Evolutionary conservation across 345 rosid species (phyloP).

Genomic region (Populus pruinosa): DNA sequence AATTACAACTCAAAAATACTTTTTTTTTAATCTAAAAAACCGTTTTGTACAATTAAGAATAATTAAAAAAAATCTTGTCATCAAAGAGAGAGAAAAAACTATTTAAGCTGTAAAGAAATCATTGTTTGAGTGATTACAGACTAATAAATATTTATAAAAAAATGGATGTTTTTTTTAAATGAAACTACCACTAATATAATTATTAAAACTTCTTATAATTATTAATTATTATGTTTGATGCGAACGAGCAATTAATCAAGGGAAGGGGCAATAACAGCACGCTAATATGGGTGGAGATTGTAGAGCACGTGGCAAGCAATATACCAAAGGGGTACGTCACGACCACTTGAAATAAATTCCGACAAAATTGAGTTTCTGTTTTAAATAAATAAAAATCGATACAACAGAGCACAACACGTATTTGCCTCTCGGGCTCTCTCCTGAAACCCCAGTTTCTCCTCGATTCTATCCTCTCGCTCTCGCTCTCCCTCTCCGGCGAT

Average conservation of each 20-base stretch:
- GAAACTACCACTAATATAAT: no score
- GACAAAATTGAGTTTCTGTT: slow-evolving; percentile 7
- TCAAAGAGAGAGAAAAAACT: no score
- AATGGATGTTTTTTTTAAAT: no score
- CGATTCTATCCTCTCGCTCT: background rate
- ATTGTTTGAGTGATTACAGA: no score
- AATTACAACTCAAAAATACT: no score
- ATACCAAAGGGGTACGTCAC: slow-evolving; percentile 20
- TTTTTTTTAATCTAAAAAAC: no score
- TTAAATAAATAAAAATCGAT: background rate
- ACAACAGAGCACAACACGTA: background rate
- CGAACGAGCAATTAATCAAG: background rate
- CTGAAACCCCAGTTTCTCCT: background rate
- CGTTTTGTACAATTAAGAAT: no score
- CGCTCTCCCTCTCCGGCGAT: slow-evolving; percentile 27
- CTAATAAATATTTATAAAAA: no score
- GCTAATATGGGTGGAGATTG: background rate
- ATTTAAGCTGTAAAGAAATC: no score
- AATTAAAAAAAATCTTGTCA: no score
- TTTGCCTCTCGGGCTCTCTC: background rate
- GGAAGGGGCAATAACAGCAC: background rate
- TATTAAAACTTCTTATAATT: no score
- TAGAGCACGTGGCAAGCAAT: slow-evolving; percentile 26
- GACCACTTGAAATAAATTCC: slow-evolving; percentile 17
- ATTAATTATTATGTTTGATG: no score